These are phyloP conservation scores for Leishmania lainsoni DNA, from an alignment of 208 protist genomes.

Conservation along the genomic window DNA sequence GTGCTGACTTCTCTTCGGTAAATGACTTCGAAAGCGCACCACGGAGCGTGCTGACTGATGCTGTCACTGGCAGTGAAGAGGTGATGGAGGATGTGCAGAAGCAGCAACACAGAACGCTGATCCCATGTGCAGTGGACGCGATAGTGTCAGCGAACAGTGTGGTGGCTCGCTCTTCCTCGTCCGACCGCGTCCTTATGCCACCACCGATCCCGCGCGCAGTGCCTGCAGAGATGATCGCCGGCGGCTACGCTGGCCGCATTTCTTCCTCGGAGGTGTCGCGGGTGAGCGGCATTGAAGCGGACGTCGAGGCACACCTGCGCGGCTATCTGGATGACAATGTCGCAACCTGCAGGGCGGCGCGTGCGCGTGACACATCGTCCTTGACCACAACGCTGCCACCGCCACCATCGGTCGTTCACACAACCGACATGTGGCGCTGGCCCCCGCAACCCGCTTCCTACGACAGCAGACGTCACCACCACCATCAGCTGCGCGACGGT, in stretches of 20 bases:
- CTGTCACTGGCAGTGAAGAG: background rate
- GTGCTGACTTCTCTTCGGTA: background rate
- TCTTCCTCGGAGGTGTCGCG: background rate
- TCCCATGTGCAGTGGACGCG: background rate
- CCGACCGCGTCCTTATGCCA: background rate
- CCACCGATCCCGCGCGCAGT: background rate
- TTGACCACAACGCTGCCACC: background rate
- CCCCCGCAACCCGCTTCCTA: background rate
- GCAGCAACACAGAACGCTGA: background rate
- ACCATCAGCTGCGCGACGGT: background rate
- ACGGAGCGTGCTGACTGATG: background rate
- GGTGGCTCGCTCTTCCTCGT: background rate
- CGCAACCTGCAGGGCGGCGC: background rate
- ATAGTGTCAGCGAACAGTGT: background rate
- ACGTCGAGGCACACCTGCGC: background rate
- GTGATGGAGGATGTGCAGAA: background rate
- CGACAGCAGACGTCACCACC: background rate
- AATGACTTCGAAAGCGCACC: background rate
- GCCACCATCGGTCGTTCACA: background rate
- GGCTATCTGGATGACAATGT: background rate
- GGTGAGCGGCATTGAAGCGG: background rate
- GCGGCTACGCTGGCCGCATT: background rate
- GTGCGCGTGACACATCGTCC: background rate
- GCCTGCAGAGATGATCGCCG: background rate
- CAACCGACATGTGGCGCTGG: background rate